Base-by-base conservation (phyloP, 768 basidiomycete genomes). In the Auricularia sp. region DNA sequence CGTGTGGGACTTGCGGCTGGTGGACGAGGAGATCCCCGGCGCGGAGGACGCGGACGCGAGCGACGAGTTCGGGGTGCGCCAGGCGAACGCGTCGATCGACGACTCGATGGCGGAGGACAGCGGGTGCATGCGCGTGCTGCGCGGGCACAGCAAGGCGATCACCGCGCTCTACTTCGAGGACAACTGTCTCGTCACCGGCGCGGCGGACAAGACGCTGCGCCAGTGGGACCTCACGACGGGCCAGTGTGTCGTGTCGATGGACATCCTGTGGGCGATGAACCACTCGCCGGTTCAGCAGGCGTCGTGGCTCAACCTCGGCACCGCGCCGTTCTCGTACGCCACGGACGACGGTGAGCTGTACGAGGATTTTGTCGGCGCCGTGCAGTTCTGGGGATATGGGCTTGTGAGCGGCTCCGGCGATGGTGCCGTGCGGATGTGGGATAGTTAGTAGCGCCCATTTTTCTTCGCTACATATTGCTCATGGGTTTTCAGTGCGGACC, bases 221-320 rank as follows among this genome's bases (percentile, higher is more conserved):
- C 96, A 98, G 73, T 99, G 97, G 97, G 97, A 98, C 72, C 84
- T 98, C 63, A 85, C 84, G 21, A 98, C 97, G 0, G 97, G 96
- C 6, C 97, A 98, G 79, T 99, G 97, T 75, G 88, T 98, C 58
- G 88, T 97, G 80, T 96, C 96, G 29, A 99, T 99, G 97, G 97
- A 99, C 75, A 97, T 99, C 67, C 85, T 99, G 33, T 99, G 97
- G 97, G 97, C 96, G 2, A 96, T 98, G 69, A 93, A 93, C 10
- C 96, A 98, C 75, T 87, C 93, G 2, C 81, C 87, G 5, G 70
- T 47, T 12, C 66, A 64, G 62, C 71, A 33, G 44, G 66, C 62
- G 33, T 59, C 65, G 59, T 76, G 80, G 21, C 94, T 96, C 71
- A 83, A 87, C 0, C 84, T 93, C 2, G 90, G 91, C 36, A 94